Conservation (phyloP, 192 early-diverging fungal species). For the Podila epicladia region DNA sequence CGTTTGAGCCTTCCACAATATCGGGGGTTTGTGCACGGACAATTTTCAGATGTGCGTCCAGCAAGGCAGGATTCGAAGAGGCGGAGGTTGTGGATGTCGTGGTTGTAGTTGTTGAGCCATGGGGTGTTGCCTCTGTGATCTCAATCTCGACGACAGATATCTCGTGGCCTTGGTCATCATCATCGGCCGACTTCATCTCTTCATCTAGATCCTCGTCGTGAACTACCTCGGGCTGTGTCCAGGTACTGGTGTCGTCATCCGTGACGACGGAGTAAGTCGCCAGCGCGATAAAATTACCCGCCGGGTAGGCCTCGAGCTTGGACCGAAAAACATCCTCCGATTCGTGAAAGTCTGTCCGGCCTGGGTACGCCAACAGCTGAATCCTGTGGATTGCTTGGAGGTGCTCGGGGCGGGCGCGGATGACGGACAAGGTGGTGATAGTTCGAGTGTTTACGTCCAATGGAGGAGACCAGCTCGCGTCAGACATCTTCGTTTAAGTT, state of each 20-base stretch:
- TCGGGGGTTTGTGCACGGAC: conserved; percentile 38
- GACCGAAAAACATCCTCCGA: conserved; percentile 27
- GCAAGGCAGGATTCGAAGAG: background rate
- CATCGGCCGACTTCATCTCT: background rate
- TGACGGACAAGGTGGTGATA: conserved; percentile 10
- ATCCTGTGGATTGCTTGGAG: conserved; percentile 22
- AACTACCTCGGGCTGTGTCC: background rate
- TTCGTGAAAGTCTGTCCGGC: conserved; percentile 24
- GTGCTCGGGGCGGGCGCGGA: conserved; percentile 30
- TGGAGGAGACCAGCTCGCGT: conserved; percentile 35
- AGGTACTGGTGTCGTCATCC: conserved; percentile 31
- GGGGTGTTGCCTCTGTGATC: conserved; percentile 17
- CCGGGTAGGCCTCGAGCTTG: conserved; percentile 35
- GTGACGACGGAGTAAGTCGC: conserved; percentile 41
- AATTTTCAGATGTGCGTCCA: conserved; percentile 1
- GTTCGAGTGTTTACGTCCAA: conserved; percentile 34
- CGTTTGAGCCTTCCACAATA: conserved; percentile 13
- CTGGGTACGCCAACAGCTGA: conserved; percentile 32
- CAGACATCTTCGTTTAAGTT: conserved; percentile 5
- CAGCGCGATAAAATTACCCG: conserved; percentile 43
- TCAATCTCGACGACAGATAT: conserved; percentile 32
- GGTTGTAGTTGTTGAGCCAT: conserved; percentile 7
- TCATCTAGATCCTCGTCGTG: conserved; percentile 1
- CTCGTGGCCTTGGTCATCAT: background rate
- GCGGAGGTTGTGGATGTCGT: conserved; percentile 5